Evolutionary conservation across 805 yeast genomes (phyloP), one percentile per base, ranked within the genome.

Genomic region (Saccharomycopsis olivae): DNA sequence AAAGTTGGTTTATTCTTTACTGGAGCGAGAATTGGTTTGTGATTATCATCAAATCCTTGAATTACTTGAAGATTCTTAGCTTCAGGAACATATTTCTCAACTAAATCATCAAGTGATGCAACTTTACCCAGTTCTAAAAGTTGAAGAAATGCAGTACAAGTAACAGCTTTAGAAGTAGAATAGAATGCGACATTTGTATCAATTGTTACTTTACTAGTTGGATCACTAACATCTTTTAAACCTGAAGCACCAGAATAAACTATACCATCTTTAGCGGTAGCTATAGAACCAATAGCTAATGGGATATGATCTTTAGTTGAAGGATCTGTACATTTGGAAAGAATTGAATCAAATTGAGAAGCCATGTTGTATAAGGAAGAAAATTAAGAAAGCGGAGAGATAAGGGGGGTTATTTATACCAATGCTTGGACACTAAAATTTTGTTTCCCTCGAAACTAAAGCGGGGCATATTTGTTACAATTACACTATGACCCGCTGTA

Each of bases 81-180:
- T 4, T 30, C 40, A 8, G 28, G 29, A 19, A 24, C 29, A 4
- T 37, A 37, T 4, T 9, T 29, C 19, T 37, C 40, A 11, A 30
- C 40, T 6, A 29, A 20, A 13, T 49, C 62, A 31, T 59, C 59
- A 33, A 60, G 48, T 27, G 53, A 46, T 10, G 42, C 43, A 23
- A 61, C 35, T 13, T 44, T 29, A 1, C 62, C 65, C 29, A 45
- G 41, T 31, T 61, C 66, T 28, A 53, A 46, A 33, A 59, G 49
- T 34, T 57, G 61, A 35, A 62, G 50, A n/a, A 50, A 38, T 6
- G 56, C 62, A 19, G 58, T 53, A 3, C 51, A 40, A n/a, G 59
- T 52, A n/a, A 57, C 23, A 8, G 58, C 42, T 43, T 60, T 60
- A n/a, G 65, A 52, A 27, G 56, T 50, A 1, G 64, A 59, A 40